A percentile compares a stretch with the other conserved stretches of the same genome.
phyloP scores from a whole-genome alignment of 345 rosid genomes.

The Camelina hispida region DNA sequence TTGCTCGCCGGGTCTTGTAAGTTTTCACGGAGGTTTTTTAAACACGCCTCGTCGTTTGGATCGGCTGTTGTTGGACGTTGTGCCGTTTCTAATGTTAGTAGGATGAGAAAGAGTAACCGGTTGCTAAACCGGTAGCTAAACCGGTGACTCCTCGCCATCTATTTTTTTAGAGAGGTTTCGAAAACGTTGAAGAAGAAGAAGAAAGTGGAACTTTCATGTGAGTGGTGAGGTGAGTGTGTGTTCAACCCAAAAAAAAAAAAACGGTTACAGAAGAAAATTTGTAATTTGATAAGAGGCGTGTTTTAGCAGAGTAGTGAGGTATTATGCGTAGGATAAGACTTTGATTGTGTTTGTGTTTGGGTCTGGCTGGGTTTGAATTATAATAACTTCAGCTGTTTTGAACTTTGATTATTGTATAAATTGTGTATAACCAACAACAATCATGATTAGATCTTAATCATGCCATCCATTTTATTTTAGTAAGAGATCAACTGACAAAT shows the following conservation, averaged over 20 bases:
- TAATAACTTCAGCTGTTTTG: background rate
- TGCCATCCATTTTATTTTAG: conserved; percentile 30
- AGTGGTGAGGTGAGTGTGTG: conserved; percentile 27
- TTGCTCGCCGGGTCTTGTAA: conserved; percentile 68
- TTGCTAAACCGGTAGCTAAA: conserved; percentile 2
- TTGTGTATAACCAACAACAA: background rate
- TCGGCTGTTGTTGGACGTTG: conserved; percentile 52
- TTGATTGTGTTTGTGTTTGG: conserved; percentile 13
- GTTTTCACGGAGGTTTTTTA: conserved; percentile 59
- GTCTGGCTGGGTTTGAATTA: conserved; percentile 1
- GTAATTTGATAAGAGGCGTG: conserved; percentile 24
- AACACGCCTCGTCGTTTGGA: conserved; percentile 79
- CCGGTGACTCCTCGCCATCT: conserved; percentile 37
- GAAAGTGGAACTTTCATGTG: conserved; percentile 32
- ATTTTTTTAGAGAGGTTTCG: background rate
- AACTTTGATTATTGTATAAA: conserved; percentile 34
- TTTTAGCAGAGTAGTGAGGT: background rate
- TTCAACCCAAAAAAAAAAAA: conserved; percentile 7
- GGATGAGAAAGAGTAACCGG: conserved; percentile 45
- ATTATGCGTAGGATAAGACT: conserved; percentile 21
- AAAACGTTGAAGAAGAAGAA: conserved; percentile 30
- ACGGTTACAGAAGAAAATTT: conserved; percentile 34
- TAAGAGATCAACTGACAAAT: conserved; percentile 6
- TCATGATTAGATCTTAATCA: conserved; percentile 37
- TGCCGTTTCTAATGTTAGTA: conserved; percentile 40